These are phyloP conservation scores for Pseudopithomyces chartarum DNA, from an alignment of 2,329 filamentous ascomycete genomes.

Conservation along the genomic window DNA sequence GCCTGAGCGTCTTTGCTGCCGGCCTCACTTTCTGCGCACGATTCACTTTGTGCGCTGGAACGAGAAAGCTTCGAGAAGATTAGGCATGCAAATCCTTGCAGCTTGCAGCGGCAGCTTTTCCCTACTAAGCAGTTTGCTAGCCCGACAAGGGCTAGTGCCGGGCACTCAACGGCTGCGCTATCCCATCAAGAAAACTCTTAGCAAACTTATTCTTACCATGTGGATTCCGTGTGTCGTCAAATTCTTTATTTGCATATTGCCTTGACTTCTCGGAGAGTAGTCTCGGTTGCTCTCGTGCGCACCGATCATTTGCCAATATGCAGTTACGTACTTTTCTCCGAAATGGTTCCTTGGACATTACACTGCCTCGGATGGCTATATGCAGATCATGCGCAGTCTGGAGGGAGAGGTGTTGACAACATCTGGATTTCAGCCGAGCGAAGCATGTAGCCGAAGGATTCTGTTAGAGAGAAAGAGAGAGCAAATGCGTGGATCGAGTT, in stretches of 20 bases:
- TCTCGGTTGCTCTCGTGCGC: background rate
- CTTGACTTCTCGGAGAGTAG: background rate
- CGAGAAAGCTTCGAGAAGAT: background rate
- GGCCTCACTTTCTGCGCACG: slow-evolving; percentile 7
- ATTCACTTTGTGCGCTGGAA: background rate
- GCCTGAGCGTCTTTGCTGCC: background rate
- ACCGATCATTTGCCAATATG: background rate
- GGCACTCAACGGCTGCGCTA: background rate
- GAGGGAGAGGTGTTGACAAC: too few species aligned
- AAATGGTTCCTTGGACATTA: background rate
- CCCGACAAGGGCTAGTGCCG: background rate
- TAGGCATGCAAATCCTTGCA: background rate
- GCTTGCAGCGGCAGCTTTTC: background rate
- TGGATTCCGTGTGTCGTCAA: slow-evolving; percentile 6
- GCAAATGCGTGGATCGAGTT: too few species aligned
- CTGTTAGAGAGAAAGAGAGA: too few species aligned
- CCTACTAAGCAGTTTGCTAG: background rate
- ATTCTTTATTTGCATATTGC: background rate
- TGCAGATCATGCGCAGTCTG: too few species aligned
- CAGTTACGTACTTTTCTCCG: slow-evolving; percentile 1
- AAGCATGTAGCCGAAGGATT: too few species aligned
- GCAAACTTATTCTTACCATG: slow-evolving; percentile 2
- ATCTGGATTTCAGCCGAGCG: too few species aligned
- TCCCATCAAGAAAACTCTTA: background rate
- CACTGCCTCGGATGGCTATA: too few species aligned